Percentiles rank a stretch among this genome's conserved stretches.
These are phyloP conservation scores for Hapsidospora chrysogenum DNA, from an alignment of 495 filamentous ascomycete species.

Conservation along the genomic window DNA sequence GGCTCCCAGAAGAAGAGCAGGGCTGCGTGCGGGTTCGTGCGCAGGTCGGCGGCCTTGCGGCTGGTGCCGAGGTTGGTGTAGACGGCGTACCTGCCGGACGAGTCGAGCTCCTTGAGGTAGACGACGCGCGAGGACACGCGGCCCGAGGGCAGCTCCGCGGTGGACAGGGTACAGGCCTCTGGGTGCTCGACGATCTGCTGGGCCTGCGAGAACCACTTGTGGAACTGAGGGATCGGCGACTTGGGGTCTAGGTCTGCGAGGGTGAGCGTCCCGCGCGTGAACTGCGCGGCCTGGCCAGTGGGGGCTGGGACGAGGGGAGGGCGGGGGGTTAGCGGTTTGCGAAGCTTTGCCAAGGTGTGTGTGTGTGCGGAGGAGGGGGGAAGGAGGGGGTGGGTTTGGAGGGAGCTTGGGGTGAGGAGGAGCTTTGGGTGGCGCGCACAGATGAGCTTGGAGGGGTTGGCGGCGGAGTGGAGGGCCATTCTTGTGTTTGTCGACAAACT, in stretches of 20 bases:
- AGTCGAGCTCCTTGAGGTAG: conserved; percentile 78
- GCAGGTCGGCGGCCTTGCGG: conserved; percentile 49
- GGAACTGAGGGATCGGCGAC: conserved; percentile 64
- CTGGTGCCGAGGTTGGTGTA: conserved; percentile 84
- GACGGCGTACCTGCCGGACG: conserved; percentile 61
- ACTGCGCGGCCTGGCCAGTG: conserved; percentile 74
- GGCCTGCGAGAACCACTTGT: conserved; percentile 61
- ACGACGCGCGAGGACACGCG: conserved; percentile 71
- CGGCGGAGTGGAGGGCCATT: not conserved
- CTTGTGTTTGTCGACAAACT: too few species aligned
- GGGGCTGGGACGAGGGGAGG: conserved; percentile 14
- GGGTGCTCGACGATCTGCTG: conserved; percentile 44
- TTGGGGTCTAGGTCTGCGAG: conserved; percentile 32
- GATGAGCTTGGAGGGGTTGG: not conserved
- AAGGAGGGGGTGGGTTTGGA: not conserved
- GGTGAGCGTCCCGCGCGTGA: conserved; percentile 75
- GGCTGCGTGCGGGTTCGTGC: conserved; percentile 46
- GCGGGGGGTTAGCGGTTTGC: not conserved
- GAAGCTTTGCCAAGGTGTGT: not conserved
- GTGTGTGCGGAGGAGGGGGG: not conserved
- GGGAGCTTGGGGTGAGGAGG: not conserved
- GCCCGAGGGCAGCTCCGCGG: conserved; percentile 71
- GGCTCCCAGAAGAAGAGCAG: conserved; percentile 64
- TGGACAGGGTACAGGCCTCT: conserved; percentile 66
- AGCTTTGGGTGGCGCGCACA: not conserved